Evolutionary conservation across 345 rosid genomes (phyloP).

Genomic region (Cardamine resedifolia): DNA sequence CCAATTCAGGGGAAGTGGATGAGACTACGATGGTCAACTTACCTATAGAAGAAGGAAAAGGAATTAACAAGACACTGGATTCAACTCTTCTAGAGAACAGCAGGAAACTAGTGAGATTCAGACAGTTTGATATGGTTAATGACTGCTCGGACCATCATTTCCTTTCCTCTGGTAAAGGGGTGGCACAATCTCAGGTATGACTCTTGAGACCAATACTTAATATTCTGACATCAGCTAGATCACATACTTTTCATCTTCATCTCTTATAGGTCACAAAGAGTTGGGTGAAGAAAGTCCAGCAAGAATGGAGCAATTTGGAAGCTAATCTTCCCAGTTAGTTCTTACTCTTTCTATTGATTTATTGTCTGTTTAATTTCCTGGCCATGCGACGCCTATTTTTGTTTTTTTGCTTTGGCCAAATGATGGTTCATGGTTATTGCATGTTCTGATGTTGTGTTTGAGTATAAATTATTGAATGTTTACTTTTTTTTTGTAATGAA

Average conservation of each 20-base stretch:
- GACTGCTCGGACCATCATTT: slow-evolving; percentile 88
- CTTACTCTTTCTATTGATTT: slow-evolving; percentile 8
- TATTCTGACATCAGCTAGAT: slow-evolving; percentile 16
- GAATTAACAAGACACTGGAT: slow-evolving; percentile 28
- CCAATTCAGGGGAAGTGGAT: slow-evolving; percentile 40
- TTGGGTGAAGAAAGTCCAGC: slow-evolving; percentile 87
- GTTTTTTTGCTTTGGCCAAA: not conserved
- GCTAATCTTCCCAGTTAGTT: slow-evolving; percentile 76
- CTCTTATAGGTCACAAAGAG: slow-evolving; percentile 56
- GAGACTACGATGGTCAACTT: slow-evolving; percentile 19
- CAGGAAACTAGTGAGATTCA: slow-evolving; percentile 37
- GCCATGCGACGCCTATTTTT: not conserved
- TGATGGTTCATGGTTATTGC: not conserved
- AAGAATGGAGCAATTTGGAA: slow-evolving; percentile 83
- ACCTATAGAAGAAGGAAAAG: slow-evolving; percentile 42
- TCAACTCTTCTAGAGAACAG: slow-evolving; percentile 20
- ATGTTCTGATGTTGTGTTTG: slow-evolving; percentile 2
- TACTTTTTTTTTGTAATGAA: slow-evolving; percentile 12
- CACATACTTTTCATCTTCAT: slow-evolving; percentile 4
- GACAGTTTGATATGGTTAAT: slow-evolving; percentile 70
- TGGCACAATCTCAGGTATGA: slow-evolving; percentile 63
- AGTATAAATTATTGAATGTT: not conserved
- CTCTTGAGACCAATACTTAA: slow-evolving; percentile 16
- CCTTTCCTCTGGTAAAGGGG: slow-evolving; percentile 47
- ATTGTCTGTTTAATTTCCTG: not conserved